phyloP scores from a whole-genome alignment of 192 early-diverging fungal genomes.

The Umbelopsis isabellina region DNA sequence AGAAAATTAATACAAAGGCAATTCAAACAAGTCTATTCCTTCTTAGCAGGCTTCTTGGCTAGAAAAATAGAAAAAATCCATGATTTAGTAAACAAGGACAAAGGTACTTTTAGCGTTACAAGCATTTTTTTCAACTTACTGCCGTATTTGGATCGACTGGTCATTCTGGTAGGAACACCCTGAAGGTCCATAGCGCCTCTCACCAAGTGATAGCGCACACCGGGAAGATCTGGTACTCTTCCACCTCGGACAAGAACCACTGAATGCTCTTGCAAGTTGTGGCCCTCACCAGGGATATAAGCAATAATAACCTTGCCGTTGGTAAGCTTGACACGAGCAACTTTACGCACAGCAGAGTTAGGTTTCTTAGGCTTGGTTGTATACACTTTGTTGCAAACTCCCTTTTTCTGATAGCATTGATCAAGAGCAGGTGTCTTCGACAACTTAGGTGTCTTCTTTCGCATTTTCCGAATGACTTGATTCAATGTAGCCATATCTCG shows the following conservation, averaged over 20 bases:
- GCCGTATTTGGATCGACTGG: conserved; percentile 92
- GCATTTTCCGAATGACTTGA: conserved; percentile 86
- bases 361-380: conserved; percentile 98
- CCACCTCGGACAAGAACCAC: conserved; percentile 95
- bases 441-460: conserved; percentile 67
- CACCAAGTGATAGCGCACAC: conserved; percentile 94
- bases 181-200: conserved; percentile 94
- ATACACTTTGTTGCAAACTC: conserved; percentile 95
- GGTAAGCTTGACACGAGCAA: conserved; percentile 89
- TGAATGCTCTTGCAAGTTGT: conserved; percentile 97
- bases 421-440: conserved; percentile 85
- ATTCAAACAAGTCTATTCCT: background rate
- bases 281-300: conserved; percentile 98
- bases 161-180: conserved; percentile 85
- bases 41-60: conserved; percentile 45
- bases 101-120: background rate
- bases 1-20: background rate
- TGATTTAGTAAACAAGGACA: background rate
- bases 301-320: conserved; percentile 90
- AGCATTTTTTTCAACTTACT: conserved; percentile 53
- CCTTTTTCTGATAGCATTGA: conserved; percentile 85
- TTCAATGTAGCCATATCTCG: conserved; percentile 84
- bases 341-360: conserved; percentile 96
- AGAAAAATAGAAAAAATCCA: background rate
- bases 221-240: conserved; percentile 95